A percentile compares a stretch with the other conserved stretches of the same genome.
Evolutionary conservation across 768 basidiomycete genomes (phyloP).

Genomic region (Macrolepiota albuminosa): DNA sequence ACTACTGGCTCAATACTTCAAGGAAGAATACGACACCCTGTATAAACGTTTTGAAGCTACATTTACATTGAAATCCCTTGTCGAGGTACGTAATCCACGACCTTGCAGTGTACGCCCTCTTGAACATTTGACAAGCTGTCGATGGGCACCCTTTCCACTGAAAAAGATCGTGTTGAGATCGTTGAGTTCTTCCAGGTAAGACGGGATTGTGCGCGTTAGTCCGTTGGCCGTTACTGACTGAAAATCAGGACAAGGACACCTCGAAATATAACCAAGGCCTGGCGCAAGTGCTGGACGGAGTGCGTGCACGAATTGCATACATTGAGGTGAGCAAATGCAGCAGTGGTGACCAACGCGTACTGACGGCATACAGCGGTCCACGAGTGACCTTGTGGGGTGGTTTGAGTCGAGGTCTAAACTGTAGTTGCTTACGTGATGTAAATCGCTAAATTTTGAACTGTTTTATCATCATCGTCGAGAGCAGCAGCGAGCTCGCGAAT

Average conservation of each 20-base stretch:
- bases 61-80: conserved; percentile 48
- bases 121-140: conserved; percentile 26
- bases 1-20: conserved; percentile 55
- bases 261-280: conserved; percentile 64
- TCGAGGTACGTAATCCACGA: conserved; percentile 42
- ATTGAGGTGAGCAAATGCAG: conserved; percentile 42
- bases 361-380: conserved; percentile 44
- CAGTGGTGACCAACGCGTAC: neutral
- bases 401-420: conserved; percentile 26
- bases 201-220: conserved; percentile 9
- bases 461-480: conserved; percentile 17
- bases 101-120: conserved; percentile 9
- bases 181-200: conserved; percentile 73
- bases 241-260: conserved; percentile 55
- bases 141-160: conserved; percentile 44
- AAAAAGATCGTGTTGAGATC: conserved; percentile 59
- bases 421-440: conserved; percentile 20
- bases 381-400: conserved; percentile 53
- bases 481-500: conserved; percentile 17
- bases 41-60: conserved; percentile 69
- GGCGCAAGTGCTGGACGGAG: conserved; percentile 63
- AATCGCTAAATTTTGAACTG: conserved; percentile 17
- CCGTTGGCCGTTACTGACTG: conserved; percentile 16
- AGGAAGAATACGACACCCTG: conserved; percentile 63
- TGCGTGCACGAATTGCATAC: conserved; percentile 56